These are phyloP conservation scores for Monilinia laxa DNA, from an alignment of 2,329 filamentous ascomycete species.

Conservation along the genomic window DNA sequence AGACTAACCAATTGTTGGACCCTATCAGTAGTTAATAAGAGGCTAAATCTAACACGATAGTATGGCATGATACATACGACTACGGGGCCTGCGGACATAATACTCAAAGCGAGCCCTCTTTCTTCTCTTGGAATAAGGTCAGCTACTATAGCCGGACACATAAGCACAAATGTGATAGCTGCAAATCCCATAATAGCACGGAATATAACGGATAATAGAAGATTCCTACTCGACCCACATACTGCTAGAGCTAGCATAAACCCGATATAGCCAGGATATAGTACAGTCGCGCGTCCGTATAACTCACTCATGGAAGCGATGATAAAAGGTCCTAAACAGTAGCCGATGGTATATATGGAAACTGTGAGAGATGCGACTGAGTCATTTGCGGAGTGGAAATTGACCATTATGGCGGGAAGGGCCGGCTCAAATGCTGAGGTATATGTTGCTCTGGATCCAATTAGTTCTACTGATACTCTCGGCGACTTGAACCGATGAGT, in stretches of 20 bases:
- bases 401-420: neutral
- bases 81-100: constrained; percentile 5
- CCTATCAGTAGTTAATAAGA: neutral
- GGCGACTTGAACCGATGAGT: no score
- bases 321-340: constrained; percentile 2
- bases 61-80: neutral
- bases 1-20: neutral
- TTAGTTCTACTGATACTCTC: neutral
- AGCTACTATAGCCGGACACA: constrained; percentile 6
- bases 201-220: no score
- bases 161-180: constrained; percentile 9
- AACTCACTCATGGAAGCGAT: neutral
- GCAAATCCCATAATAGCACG: constrained; percentile 10
- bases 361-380: constrained; percentile 7
- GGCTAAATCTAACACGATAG: neutral
- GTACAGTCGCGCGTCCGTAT: no score
- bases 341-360: constrained; percentile 9
- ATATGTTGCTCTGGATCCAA: neutral
- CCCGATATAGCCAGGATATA: no score
- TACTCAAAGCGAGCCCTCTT: constrained; percentile 1
- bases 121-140: constrained; percentile 3
- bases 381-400: constrained; percentile 10
- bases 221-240: no score
- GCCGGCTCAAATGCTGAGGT: constrained; percentile 6
- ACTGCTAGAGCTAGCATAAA: no score